Base-by-base conservation (phyloP, 352 stramenopile genomes). In the Phytophthora lateralis region DNA sequence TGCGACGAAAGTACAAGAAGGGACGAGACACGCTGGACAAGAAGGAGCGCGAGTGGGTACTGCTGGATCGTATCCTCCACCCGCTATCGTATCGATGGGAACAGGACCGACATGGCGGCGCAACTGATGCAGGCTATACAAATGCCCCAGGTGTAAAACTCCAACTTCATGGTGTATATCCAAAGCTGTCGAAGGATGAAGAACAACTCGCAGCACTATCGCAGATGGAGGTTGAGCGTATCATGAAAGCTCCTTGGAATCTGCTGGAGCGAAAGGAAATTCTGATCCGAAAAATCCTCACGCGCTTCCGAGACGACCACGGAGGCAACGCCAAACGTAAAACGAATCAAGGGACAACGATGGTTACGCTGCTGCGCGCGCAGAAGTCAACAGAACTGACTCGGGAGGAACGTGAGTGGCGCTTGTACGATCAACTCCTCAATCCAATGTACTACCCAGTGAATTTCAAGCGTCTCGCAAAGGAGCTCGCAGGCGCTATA, bases 1-100 rank as follows among this genome's bases (percentile, higher is more conserved):
- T 94, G 18, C 71, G 85, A 3, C 79, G 85, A 8, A 94, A 94
- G 43, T 94, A 94, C 79, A 94, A 90, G 51, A 91, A 88, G 55
- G 78, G 71, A 3, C 54, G 57, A 10, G 77, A 89, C 4, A 54
- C 67, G 18, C 55, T 94, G 3, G 73, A 89, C 26, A 89, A 90
- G 55, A 87, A 81, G 39, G 85, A 94, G 65, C 77, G 85, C 26
- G 80, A 90, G 60, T 94, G 85, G 85, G 60, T 94, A 6, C 14
- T 94, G 3, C 52, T 94, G 1, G 85, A 94, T 55, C 80, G 85
- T 10, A 87, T 92, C 30, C 52, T 86, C 8, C 69, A 89, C 21
- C 82, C 85, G 7, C 66, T 71, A 17, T 43, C 78, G 42, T 94
- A 92, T 65, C 71, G 84, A 9, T 94, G 82, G 85, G 85, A 94